Evolutionary conservation across 176 grass and related monocot species (phyloP), one percentile per base, ranked within the genome.

Genomic region (Neostapfia colusana): DNA sequence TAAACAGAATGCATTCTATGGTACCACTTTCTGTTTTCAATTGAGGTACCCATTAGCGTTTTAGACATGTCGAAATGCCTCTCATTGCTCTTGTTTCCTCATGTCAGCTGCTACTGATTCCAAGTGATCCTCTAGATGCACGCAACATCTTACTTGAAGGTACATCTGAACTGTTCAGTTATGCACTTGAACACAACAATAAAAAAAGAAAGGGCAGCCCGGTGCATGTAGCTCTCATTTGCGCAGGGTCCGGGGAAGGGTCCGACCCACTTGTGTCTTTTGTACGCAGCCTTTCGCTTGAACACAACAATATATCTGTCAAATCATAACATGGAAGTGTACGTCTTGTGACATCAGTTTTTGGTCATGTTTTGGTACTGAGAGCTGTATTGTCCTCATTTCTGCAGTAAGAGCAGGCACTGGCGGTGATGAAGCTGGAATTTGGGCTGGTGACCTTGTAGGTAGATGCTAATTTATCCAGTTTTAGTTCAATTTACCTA

Each of bases 381-480:
- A 75, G 35, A 59, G 74, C 4, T 41, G 27, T 66, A 3, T 84
- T 89, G 79, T 74, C 25, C 63, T 55, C 45, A 55, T 82, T 87
- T 87, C 14, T 91, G 72, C 91, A 97, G 95, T 97, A 88, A 89
- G 95, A 81, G 95, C 95, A 54, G 95, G 95, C 54, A 77, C 95
- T 79, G 95, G 95, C 7, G 91, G 95, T 82, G 91, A 97, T 65
- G 95, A 97, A 85, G 94, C 94, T 79, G 94, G 84, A 88, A 77
- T 93, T 83, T 97, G 91, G 91, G 94, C 94, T 71, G 91, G 94
- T 97, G 94, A 97, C 82, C 89, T 97, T 97, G 94, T 97, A 97
- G 94, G 94, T 97, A 97, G 86, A 91, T 89, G 72, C 78, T 86
- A 84, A 56, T 73, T 78, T 86, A 58, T 68, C 45, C 39, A 58